These are phyloP conservation scores for Polyrhizophydium stewartii DNA, from an alignment of 371 early-diverging fungal genomes.

Conservation along the genomic window DNA sequence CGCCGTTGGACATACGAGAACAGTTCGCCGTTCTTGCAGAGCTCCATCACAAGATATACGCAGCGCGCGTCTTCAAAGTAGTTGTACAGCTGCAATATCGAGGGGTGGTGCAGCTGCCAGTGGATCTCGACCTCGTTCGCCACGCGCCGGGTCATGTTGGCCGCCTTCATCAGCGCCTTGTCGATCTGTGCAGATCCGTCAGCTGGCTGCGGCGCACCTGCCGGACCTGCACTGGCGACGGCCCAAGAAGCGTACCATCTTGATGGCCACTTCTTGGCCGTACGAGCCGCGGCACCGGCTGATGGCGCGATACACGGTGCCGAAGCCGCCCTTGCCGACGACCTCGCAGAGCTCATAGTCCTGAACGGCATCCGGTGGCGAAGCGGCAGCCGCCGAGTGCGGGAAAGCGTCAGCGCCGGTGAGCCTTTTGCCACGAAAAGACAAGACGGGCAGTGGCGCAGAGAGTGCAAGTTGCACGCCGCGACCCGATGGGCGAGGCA, in stretches of 20 bases:
- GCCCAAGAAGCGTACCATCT: conserved; percentile 25
- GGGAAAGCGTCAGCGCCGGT: neutral
- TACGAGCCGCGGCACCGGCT: conserved; percentile 17
- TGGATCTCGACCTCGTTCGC: conserved; percentile 64
- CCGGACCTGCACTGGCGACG: neutral
- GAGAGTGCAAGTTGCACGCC: too few species aligned
- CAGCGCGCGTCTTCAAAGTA: conserved; percentile 60
- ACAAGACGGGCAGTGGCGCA: too few species aligned
- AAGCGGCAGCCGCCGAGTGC: neutral
- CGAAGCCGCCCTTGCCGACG: conserved; percentile 48
- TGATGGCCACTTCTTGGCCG: conserved; percentile 44
- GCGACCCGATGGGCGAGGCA: too few species aligned
- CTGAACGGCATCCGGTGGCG: too few species aligned
- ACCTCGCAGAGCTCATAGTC: conserved; percentile 39
- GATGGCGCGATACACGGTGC: conserved; percentile 35
- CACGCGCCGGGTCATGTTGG: conserved; percentile 42
- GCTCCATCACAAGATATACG: conserved; percentile 77
- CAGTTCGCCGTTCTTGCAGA: conserved; percentile 65
- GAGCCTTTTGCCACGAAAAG: neutral
- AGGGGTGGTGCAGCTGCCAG: conserved; percentile 45
- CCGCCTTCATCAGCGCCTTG: conserved; percentile 33
- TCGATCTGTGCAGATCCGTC: conserved; percentile 24
- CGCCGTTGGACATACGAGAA: conserved; percentile 52
- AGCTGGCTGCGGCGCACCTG: neutral
- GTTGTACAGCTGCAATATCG: conserved; percentile 49